A percentile compares a stretch with the other conserved stretches of the same genome.
These are phyloP conservation scores for Leccinum truebloodii DNA, from an alignment of 768 basidiomycete genomes.

Conservation along the genomic window DNA sequence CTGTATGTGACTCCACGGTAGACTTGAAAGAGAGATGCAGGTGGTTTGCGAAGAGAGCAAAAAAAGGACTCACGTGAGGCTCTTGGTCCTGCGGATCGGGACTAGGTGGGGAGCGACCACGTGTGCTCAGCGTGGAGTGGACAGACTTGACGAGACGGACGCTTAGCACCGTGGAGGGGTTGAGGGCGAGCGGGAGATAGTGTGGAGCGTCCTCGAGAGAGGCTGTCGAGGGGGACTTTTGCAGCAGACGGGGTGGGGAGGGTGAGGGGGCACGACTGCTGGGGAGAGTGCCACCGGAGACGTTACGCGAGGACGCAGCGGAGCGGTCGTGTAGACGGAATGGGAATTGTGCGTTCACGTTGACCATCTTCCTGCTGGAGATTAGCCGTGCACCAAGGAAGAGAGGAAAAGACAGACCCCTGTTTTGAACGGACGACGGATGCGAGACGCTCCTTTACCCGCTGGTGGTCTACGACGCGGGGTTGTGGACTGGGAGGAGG, in stretches of 20 bases:
- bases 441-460: slow-evolving; percentile 50
- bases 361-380: slow-evolving; percentile 64
- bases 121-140: slow-evolving; percentile 12
- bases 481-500: slow-evolving; percentile 28
- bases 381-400: not conserved
- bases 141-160: slow-evolving; percentile 27
- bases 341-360: slow-evolving; percentile 58
- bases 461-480: slow-evolving; percentile 48
- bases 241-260: slow-evolving; percentile 22
- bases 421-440: slow-evolving; percentile 62
- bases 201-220: slow-evolving; percentile 26
- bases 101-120: slow-evolving; percentile 18
- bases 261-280: slow-evolving; percentile 23
- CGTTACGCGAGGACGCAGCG: slow-evolving; percentile 33
- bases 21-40: slow-evolving; percentile 9
- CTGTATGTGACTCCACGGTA: slow-evolving; percentile 15
- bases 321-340: slow-evolving; percentile 53
- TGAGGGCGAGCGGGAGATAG: slow-evolving; percentile 6
- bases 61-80: slow-evolving; percentile 18
- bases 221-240: slow-evolving; percentile 23
- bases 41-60: slow-evolving; percentile 5
- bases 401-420: slow-evolving; percentile 42
- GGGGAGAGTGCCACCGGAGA: slow-evolving; percentile 33
- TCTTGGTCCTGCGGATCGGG: slow-evolving; percentile 7
- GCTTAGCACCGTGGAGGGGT: slow-evolving; percentile 18